Conservation (phyloP, 2,329 filamentous ascomycete genomes). For the Amauroascus niger region DNA sequence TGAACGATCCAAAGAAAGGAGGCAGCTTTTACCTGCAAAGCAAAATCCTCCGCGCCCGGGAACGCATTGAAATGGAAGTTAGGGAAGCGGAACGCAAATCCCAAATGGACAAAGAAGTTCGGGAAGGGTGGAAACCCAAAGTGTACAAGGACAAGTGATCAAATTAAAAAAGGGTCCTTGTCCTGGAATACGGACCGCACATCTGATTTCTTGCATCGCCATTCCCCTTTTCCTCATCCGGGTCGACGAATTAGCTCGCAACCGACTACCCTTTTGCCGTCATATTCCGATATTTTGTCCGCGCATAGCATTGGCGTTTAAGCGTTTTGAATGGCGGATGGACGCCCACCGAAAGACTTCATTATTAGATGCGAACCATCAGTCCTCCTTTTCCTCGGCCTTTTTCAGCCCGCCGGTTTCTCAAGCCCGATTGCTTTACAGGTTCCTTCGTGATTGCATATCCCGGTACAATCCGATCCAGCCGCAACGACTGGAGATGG, state of each 20-base stretch:
- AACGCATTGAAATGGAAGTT: constrained; percentile 83
- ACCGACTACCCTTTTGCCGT: background rate
- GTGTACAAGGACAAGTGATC: constrained; percentile 72
- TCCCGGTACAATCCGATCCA: background rate
- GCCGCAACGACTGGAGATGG: background rate
- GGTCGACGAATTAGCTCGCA: background rate
- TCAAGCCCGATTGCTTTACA: too few relatives aligned
- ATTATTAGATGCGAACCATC: background rate
- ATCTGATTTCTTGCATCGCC: too few relatives aligned
- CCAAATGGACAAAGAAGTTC: constrained; percentile 64
- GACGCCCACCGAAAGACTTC: background rate
- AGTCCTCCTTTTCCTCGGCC: background rate
- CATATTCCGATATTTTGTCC: constrained; percentile 4
- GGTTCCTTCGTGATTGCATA: too few relatives aligned
- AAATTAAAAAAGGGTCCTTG: background rate
- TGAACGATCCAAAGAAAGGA: constrained; percentile 88
- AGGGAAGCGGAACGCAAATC: constrained; percentile 60
- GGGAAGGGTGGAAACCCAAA: constrained; percentile 89
- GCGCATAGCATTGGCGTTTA: constrained; percentile 12
- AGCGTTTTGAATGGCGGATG: constrained; percentile 1
- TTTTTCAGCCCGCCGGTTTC: background rate
- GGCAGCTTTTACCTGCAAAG: constrained; percentile 98
- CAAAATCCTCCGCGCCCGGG: constrained; percentile 83
- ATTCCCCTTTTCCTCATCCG: background rate
- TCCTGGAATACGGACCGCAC: background rate